Evolutionary conservation across 805 yeast species (phyloP), one percentile per base, ranked within the genome.

Genomic region (Candida stauntonica): DNA sequence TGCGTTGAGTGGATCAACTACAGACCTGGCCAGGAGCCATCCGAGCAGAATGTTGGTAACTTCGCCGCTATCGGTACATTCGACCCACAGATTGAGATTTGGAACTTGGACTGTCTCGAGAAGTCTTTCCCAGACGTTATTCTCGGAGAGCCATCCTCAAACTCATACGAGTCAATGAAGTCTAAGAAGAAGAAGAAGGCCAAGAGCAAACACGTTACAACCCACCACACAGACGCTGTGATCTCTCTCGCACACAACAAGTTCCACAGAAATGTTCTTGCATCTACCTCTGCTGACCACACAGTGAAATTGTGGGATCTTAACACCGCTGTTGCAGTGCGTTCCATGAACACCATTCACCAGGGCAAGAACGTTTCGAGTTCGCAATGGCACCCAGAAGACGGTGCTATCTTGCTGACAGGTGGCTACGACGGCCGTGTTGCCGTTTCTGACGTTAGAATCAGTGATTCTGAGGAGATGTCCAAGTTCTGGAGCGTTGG

Each of bases 221-320:
- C 86, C 15, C 93, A 85, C 60, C 99, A 93, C 62, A 85, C 88
- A 1, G 99, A 88, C 64, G 97, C 99, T 1, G 87, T 93, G 20
- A 75, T 93, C 44, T 84, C 96, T 2, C 68, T 93, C 42, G 66
- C 95, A 9, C 91, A 87, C 61, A 93, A 91, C 62, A 78, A 72
- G 53, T 71, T 68, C 31, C 94, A 86, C 64, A 76, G 95, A 62
- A 79, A 86, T 44, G 81, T 93, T 15, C 74, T 93, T 43, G 95
- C 95, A 13, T 87, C 97, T 8, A 86, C 96, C 3, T 88, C 97
- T 7, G 98, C 98, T 1, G 99, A 93, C 58, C 75, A 80, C 45
- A 93, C 99, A 1, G 86, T 93, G 33, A 93, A 93, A 64, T 70
- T 93, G 50, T 93, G 99, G 99, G 99, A 93, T 63, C 71, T 93